phyloP scores from a whole-genome alignment of 768 basidiomycete species.

The Boletus sp. region DNA sequence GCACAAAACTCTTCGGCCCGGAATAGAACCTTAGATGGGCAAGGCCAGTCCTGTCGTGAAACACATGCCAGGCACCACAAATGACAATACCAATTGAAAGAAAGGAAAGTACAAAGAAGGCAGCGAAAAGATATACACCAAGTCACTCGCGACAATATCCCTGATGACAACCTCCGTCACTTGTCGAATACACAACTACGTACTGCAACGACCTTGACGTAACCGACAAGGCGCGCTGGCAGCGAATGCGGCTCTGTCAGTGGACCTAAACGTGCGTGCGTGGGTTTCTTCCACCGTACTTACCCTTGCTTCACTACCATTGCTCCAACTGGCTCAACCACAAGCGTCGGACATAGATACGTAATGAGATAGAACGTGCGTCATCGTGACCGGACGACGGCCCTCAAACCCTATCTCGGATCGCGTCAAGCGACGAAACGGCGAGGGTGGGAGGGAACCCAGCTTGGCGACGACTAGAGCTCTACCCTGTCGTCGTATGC shows the following conservation, averaged over 20 bases:
- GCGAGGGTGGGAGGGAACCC: background rate
- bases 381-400: background rate
- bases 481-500: background rate
- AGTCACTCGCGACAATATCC: no score
- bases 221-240: background rate
- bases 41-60: no score
- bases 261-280: no score
- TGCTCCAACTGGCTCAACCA: background rate
- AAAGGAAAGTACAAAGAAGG: background rate
- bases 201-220: background rate
- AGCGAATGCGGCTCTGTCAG: background rate
- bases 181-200: background rate
- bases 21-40: background rate
- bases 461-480: conserved; percentile 1
- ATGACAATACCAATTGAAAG: background rate
- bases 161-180: no score
- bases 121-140: background rate
- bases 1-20: background rate
- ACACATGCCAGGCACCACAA: background rate
- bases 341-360: background rate
- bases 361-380: background rate
- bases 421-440: conserved; percentile 4
- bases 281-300: no score
- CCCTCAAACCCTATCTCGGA: conserved; percentile 1
- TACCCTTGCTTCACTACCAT: no score